Evolutionary conservation across 2,329 filamentous ascomycete species (phyloP), one percentile per base, ranked within the genome.

Genomic region (Ambrosiella xylebori): DNA sequence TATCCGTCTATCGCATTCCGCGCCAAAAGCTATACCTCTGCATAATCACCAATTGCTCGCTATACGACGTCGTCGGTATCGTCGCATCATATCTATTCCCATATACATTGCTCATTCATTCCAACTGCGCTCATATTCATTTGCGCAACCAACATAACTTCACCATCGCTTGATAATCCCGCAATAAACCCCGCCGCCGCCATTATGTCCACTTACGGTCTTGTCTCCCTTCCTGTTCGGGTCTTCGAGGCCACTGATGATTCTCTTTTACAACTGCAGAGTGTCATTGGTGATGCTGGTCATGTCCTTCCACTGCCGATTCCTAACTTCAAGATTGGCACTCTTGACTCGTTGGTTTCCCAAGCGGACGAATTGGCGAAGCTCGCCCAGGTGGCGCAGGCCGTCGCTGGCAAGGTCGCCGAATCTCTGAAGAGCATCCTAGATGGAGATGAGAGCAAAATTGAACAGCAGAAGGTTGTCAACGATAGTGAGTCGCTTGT

Each of bases 261-360:
- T 70, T 88, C 91, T 63, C 76, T 96, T 53, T 80, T 88, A 51
- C 73, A 98, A 62, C 81, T 82, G 64, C 74, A 82, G 58, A 88
- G 84, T 47, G 77, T 95, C 58, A 76, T 80, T 54, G 73, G 80
- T 59, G 87, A 95, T 65, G 83, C 86, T 69, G 88, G 86, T 68
- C 81, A 79, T 56, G 84, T 88, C 51, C 74, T 82, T 56, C 82
- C 83, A 1, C 96, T 97, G 68, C 74, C 80, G 59, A 85, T 97
- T 62, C 93, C 93, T 17, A 85, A 89, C 63, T 96, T 98, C 79
- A 98, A 97, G 76, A 95, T 98, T 69, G 93, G 93, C 60, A 96
- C 93, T 0, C 78, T 98, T 41, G 93, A 98, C 73, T 88, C 86
- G 44, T 77, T 98, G 59, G 89, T 98, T 50, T 88, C 95, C 72